Evolutionary conservation across 768 basidiomycete species (phyloP).

Genomic region (Hypholoma sublateritium): DNA sequence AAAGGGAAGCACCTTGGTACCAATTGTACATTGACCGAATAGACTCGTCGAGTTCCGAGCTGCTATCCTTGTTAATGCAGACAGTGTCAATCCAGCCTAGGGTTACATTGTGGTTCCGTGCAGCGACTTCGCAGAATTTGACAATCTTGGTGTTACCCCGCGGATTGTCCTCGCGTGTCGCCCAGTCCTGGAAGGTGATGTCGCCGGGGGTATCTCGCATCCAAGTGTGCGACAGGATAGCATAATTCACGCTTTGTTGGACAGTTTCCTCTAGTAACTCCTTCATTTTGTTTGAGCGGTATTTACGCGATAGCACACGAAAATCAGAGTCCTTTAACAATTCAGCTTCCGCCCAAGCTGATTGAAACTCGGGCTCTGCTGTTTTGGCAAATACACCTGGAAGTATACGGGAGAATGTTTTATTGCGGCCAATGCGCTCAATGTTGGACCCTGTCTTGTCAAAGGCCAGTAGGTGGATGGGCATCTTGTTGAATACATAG

Average conservation of each 20-base stretch:
- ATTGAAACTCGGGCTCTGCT: neutral
- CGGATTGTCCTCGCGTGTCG: neutral
- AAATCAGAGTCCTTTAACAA: neutral
- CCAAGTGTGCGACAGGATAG: constrained; percentile 1
- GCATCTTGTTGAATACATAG: neutral
- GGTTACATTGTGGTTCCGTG: neutral
- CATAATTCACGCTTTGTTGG: neutral
- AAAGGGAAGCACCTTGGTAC: neutral
- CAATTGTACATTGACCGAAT: neutral
- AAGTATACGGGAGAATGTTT: neutral
- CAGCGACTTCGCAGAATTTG: neutral
- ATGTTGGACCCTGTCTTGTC: neutral
- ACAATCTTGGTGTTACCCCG: neutral
- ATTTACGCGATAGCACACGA: neutral
- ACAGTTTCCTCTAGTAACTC: neutral
- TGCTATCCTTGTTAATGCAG: neutral
- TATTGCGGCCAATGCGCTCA: neutral
- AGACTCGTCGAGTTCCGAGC: neutral
- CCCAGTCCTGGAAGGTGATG: neutral
- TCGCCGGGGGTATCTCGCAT: neutral
- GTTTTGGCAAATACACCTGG: neutral
- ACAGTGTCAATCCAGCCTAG: neutral
- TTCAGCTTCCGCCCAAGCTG: neutral
- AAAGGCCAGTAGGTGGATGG: neutral
- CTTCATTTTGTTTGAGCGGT: neutral